Base-by-base conservation (phyloP, 179 eudicot species). In the Silene noctiflora region DNA sequence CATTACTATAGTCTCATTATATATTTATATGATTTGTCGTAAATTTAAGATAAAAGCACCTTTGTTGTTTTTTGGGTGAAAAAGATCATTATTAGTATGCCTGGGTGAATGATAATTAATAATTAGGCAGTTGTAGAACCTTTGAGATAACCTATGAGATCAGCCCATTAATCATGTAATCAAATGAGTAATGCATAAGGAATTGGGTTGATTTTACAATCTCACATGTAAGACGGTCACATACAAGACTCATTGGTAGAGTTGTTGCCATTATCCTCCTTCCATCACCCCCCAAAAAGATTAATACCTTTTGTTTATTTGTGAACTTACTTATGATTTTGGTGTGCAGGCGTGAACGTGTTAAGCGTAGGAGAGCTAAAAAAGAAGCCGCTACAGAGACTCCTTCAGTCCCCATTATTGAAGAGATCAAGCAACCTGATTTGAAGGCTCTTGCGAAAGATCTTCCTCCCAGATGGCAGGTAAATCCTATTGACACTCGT, bases 391-490 rank as follows among this genome's bases (percentile, higher is more conserved):
- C 81, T 62, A 80, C 17, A 33, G 78, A 80, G 72, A 83, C 72
- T 63, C 61, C 80, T 20, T 72, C 85, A 64, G 87, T 72, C 13
- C 73, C 55, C 63, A n/a, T 55, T 7, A 51, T 78, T 56, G 85
- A 85, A 46, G 87, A 67, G 73, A 84, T 72, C 58, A 81, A 84
- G 79, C 87, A 84, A 75, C 90, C 99, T 77, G 87, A 91, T 86
- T 78, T 93, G 31, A 83, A 56, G 24, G 85, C 85, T 76, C 84
- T 86, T 64, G 85, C 94, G 4, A 89, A 67, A 69, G 94, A 85
- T 84, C 98, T 95, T 78, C 96, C 99, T 74, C 75, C 84, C 35
- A 96, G 98, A 56, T 95, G 99, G 99, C 90, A 93, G 99, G 99
- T 93, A 84, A 74, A 13, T 62, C 67, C 24, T 42, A 39, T 27